Base-by-base conservation (phyloP, 306 rosid genomes). In the Echinosophora koreensis region DNA sequence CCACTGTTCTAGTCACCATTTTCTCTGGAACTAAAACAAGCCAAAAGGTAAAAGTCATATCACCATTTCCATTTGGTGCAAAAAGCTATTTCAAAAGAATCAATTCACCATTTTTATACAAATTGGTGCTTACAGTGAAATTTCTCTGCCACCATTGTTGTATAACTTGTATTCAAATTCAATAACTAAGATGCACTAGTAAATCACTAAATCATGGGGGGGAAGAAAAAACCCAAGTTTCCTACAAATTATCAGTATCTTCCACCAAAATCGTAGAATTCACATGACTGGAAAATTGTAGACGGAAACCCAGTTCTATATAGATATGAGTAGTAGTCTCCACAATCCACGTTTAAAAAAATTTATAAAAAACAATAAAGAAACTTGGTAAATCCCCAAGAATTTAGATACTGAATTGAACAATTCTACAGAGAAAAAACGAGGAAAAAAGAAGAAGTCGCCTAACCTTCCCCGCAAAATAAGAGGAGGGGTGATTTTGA, bases 1-100 rank as follows among this genome's bases (percentile, higher is more conserved):
- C 98, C 80, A 94, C 97, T 1, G 16, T 89, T 78, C 88, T 84
- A 27, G 84, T 66, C 13, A 89, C 93, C 96, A 94, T 94, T 51
- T 83, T 88, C 73, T n/a, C 87, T 73, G 73, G 16, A 79, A 74
- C 81, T 83, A 39, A 76, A 66, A 37, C 62, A 63, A 66, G 13
- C 10, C 58, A 30, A 17, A 61, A 22, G 18, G 34, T 50, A 38
- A n/a, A 87, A 71, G 16, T 79, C 72, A 38, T 6, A 49, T 65
- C 54, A 44, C 22, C 62, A 22, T 17, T 46, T 57, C 28, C 4
- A 69, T 62, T 17, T 46, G 14, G 42, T 6, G 61, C 46, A 52
- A 39, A 68, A n/a, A 10, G 12, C 42, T 56, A 62, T 61, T 5
- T 5, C 42, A 41, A 46, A 52, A 17, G 10, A 63, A 66, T 8